Conservation (phyloP, 2,329 filamentous ascomycete species). For the Erysiphe pulchra region DNA sequence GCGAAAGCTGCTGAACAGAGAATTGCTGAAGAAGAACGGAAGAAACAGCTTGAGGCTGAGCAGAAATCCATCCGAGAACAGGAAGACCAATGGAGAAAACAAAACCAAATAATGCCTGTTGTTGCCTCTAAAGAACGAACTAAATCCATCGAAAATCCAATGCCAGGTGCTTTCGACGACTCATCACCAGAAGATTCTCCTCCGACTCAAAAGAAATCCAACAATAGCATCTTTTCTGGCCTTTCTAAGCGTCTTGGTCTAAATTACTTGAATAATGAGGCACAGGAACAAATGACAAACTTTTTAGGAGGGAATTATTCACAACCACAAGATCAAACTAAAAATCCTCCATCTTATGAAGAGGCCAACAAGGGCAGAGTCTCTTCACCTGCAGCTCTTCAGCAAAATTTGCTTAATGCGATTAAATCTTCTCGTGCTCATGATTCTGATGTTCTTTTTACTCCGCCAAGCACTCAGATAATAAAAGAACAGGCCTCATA, state of each 20-base stretch:
- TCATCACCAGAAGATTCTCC: constrained; percentile 32
- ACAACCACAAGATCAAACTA: constrained; percentile 1
- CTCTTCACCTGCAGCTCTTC: constrained; percentile 32
- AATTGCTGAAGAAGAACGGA: constrained; percentile 60
- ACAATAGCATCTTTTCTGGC: constrained; percentile 33
- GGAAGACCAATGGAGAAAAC: constrained; percentile 18
- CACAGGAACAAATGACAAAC: constrained; percentile 19
- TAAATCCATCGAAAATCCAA: constrained; percentile 20
- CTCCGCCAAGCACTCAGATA: constrained; percentile 39
- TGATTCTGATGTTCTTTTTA: constrained; percentile 48
- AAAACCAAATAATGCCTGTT: constrained; percentile 5
- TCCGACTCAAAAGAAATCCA: constrained; percentile 18
- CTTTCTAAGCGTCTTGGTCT: constrained; percentile 45
- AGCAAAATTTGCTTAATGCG: constrained; percentile 51
- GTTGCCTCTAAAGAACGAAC: constrained; percentile 10
- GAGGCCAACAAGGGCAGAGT: constrained; percentile 17
- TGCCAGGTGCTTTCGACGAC: constrained; percentile 48
- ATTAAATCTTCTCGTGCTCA: constrained; percentile 56
- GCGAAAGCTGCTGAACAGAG: constrained; percentile 70
- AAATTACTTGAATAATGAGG: constrained; percentile 21
- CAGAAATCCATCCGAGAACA: constrained; percentile 39
- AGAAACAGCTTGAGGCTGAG: constrained; percentile 49
- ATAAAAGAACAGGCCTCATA: constrained; percentile 68
- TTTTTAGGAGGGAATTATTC: constrained; percentile 15
- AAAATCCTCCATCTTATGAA: constrained; percentile 10